Base-by-base conservation (phyloP, 2,329 filamentous ascomycete species). In the Ceratocystis diversiconidia region DNA sequence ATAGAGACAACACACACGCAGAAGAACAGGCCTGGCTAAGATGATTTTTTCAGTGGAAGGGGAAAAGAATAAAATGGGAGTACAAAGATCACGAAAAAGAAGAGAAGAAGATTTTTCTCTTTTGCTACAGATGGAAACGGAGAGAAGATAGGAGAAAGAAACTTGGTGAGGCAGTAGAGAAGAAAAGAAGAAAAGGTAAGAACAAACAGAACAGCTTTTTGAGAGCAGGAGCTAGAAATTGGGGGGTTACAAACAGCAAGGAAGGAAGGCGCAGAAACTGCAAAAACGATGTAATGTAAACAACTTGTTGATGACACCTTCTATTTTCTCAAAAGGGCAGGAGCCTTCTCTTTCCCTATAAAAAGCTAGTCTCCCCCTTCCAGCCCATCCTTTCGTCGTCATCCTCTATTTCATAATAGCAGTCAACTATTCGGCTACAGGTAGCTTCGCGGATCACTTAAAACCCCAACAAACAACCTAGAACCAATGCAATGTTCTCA, bases 201-300 rank as follows among this genome's bases (percentile, higher is more conserved):
- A 32, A 59, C 19, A 59, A 32, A 15, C 28, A 57, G 12, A 32
- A 30, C 52, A 57, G 25, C n/a, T 25, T n/a, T 57, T 10, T 22
- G 17, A 48, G 46, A 48, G 30, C 25, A 64, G 62, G 48, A 57
- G 41, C 28, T 19, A 64, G n/a, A 17, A 57, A 19, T 10, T 22
- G 41, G 50, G 50, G 46, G 36, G 22, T 30, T 25, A n/a, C 52
- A 25, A 30, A 46, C 44, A 10, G 48, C 22, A 36, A 48, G 36
- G 41, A 62, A 46, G 61, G 61, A 62, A 62, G 36, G 44, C 41
- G 43, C 22, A 32, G 50, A 62, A n/a, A 44, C 36, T 41, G 36
- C 36, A 15, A 41, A 41, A 41, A 41, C 36, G 36, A 41, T 41
- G 36, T 12, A 41, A 44, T 30, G 19, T 46, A 48, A 46, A 48